Percentiles rank a stretch among this genome's conserved stretches.
Conservation (phyloP, 73 alveolate genomes). For the Blepharisma stoltei region DNA sequence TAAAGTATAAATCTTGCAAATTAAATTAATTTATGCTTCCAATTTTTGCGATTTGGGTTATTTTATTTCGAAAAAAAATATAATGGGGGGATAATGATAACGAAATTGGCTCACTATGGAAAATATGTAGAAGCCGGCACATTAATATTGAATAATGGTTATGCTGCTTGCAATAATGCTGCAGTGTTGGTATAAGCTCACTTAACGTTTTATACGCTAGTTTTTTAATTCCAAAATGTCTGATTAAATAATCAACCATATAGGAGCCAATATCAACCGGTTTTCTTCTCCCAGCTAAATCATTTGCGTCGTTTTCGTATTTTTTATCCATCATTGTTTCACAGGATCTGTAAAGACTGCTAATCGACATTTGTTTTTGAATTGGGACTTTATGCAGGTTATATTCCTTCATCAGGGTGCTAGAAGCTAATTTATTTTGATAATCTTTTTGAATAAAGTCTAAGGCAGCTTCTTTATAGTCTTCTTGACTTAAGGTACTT, state of each 20-base stretch:
- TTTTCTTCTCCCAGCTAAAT: not conserved
- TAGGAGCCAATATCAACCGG: not conserved
- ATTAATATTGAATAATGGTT: not conserved
- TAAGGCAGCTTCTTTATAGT: no score
- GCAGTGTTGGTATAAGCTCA: not conserved
- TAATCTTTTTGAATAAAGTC: no score
- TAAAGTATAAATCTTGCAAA: no score
- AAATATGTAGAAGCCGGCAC: not conserved
- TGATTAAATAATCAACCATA: not conserved
- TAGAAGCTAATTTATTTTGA: no score
- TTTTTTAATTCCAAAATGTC: not conserved
- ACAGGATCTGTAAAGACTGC: not conserved
- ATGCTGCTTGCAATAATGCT: not conserved
- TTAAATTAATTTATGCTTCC: no score
- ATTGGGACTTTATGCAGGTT: no score
- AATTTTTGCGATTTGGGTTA: no score
- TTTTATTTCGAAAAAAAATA: no score
- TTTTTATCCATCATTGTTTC: conserved; percentile 13
- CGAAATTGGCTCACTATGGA: not conserved
- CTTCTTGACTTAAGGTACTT: no score
- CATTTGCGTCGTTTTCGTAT: not conserved
- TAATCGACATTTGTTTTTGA: not conserved
- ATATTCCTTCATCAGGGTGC: no score
- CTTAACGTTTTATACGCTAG: not conserved
- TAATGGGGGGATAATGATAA: no score